Evolutionary conservation across 352 stramenopile species (phyloP).

Genomic region (Blastocystis sp.): DNA sequence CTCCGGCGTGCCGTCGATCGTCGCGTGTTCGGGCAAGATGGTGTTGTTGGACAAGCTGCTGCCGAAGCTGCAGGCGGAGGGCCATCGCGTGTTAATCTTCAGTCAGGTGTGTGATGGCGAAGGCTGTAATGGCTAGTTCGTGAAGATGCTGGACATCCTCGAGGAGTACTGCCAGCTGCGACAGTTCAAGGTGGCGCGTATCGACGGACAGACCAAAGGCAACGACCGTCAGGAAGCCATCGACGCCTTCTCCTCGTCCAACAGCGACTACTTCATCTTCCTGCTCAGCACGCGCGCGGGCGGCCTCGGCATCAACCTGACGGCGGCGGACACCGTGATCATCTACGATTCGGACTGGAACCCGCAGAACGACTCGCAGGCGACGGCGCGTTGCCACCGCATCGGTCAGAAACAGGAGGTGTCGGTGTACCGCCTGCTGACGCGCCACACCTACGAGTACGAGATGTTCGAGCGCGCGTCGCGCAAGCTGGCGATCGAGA

Average conservation of each 20-base stretch:
- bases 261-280: slow-evolving; percentile 96
- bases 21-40: slow-evolving; percentile 79
- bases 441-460: slow-evolving; percentile 97
- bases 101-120: slow-evolving; percentile 81
- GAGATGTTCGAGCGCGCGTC: slow-evolving; percentile 98
- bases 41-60: slow-evolving; percentile 83
- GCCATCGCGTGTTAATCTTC: slow-evolving; percentile 92
- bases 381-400: slow-evolving; percentile 86
- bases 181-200: slow-evolving; percentile 84
- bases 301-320: slow-evolving; percentile 96
- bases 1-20: slow-evolving; percentile 11
- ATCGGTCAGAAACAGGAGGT: slow-evolving; percentile 99
- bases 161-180: slow-evolving; percentile 89
- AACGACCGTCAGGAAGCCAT: slow-evolving; percentile 89
- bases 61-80: slow-evolving; percentile 87
- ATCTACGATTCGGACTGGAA: slow-evolving; percentile 99
- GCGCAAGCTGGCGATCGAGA: slow-evolving; percentile 96
- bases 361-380: slow-evolving; percentile 88
- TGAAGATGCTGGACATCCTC: slow-evolving; percentile 89
- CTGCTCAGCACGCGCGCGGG: slow-evolving; percentile 96
- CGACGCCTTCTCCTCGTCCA: slow-evolving; percentile 91
- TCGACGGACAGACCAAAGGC: slow-evolving; percentile 88
- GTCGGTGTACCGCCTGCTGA: slow-evolving; percentile 95
- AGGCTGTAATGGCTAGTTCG: slow-evolving; percentile 76
- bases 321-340: slow-evolving; percentile 96